Conservation (phyloP, 345 rosid genomes). For the Rhodamnia argentea region DNA sequence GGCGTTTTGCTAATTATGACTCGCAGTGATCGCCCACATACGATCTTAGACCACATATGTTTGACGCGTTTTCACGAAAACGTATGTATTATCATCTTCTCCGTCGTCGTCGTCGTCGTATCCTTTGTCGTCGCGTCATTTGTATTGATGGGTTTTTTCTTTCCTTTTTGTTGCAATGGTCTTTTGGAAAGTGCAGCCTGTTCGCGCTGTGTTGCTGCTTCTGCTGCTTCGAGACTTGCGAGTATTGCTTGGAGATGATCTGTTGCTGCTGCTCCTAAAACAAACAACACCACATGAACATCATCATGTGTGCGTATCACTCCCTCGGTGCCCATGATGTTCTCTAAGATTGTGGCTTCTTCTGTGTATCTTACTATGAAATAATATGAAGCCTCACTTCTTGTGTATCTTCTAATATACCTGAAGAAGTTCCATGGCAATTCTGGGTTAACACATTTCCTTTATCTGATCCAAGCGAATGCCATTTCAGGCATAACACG, state of each 20-base stretch:
- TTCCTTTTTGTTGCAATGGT: neutral
- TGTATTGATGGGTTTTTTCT: neutral
- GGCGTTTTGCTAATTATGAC: neutral
- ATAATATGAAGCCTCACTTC: neutral
- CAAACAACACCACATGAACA: neutral
- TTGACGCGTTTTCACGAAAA: neutral
- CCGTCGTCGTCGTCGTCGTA: too few species aligned
- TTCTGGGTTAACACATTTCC: neutral
- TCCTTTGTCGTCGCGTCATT: neutral
- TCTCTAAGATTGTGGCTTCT: neutral
- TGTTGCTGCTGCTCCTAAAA: neutral
- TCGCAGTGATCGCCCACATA: neutral
- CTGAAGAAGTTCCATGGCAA: neutral
- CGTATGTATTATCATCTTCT: neutral
- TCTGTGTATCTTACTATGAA: neutral
- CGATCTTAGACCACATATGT: neutral
- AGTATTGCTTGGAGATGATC: slow-evolving; percentile 2
- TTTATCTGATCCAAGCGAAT: neutral
- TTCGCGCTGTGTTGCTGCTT: neutral
- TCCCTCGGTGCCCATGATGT: neutral
- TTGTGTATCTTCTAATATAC: neutral
- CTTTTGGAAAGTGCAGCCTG: neutral
- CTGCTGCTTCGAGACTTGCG: slow-evolving; percentile 11
- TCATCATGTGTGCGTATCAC: neutral
- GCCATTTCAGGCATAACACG: neutral